A percentile compares a stretch with the other conserved stretches of the same genome.
phyloP scores from a whole-genome alignment of 805 yeast species.

The Barnettozyma botsteinii region DNA sequence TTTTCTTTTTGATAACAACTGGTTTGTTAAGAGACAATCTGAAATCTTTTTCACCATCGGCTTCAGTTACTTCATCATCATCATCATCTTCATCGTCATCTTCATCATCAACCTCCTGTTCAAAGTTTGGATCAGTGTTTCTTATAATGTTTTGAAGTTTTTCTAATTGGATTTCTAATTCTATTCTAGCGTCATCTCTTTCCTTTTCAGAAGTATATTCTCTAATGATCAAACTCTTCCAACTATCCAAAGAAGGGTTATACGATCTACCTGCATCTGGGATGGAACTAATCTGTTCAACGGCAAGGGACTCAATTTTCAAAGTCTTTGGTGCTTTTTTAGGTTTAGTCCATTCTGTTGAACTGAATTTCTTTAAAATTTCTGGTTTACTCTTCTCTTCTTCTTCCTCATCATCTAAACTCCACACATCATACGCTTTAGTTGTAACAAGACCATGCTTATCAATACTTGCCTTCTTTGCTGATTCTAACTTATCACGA shows the following conservation, averaged over 20 bases:
- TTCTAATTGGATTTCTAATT: slow-evolving; percentile 55
- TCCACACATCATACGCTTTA: slow-evolving; percentile 69
- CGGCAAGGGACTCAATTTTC: slow-evolving; percentile 43
- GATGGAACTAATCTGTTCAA: slow-evolving; percentile 42
- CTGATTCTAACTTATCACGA: slow-evolving; percentile 49
- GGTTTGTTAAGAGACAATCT: slow-evolving; percentile 69
- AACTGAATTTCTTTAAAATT: slow-evolving; percentile 32
- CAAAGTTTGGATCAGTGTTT: slow-evolving; percentile 54
- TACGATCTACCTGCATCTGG: slow-evolving; percentile 90
- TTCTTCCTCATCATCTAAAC: slow-evolving; percentile 24
- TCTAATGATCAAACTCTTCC: slow-evolving; percentile 65
- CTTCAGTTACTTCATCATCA: slow-evolving; percentile 20
- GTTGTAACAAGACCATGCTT: slow-evolving; percentile 58
- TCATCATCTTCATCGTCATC: slow-evolving; percentile 30
- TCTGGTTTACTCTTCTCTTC: slow-evolving; percentile 32
- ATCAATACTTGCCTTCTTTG: slow-evolving; percentile 47
- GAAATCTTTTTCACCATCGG: slow-evolving; percentile 29
- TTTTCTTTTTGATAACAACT: slow-evolving; percentile 63
- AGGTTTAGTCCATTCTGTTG: slow-evolving; percentile 47
- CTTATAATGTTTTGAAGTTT: slow-evolving; percentile 62
- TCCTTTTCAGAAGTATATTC: slow-evolving; percentile 65
- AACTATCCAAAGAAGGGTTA: slow-evolving; percentile 79
- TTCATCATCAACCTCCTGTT: slow-evolving; percentile 36
- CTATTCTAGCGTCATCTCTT: slow-evolving; percentile 57
- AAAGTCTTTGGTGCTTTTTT: slow-evolving; percentile 51